phyloP scores from a whole-genome alignment of 73 alveolate genomes.

The Uronychia binucleata region DNA sequence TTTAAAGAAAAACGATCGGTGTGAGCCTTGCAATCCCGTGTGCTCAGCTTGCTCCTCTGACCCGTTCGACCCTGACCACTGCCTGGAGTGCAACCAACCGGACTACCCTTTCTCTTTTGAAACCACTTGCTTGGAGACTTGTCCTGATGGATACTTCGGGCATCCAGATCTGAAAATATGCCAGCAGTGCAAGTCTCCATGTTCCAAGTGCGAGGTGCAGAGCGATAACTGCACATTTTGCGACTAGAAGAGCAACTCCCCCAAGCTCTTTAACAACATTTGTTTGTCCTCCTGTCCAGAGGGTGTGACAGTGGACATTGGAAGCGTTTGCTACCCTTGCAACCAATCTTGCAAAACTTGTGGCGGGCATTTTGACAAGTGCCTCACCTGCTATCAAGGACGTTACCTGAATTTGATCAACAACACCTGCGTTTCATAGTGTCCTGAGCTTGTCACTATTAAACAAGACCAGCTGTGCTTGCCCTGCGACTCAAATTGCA shows the following conservation, averaged over 20 bases:
- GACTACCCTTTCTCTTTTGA: slow-evolving; percentile 14
- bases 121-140: slow-evolving; percentile 26
- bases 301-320: slow-evolving; percentile 17
- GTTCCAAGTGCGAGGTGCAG: slow-evolving; percentile 32
- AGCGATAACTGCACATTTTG: slow-evolving; percentile 53
- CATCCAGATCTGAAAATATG: slow-evolving; percentile 27
- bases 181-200: slow-evolving; percentile 27
- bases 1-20: slow-evolving; percentile 8
- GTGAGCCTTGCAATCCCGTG: slow-evolving; percentile 36
- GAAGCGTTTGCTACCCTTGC: slow-evolving; percentile 30
- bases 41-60: slow-evolving; percentile 40
- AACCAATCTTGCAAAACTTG: not conserved
- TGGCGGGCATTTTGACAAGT: not conserved
- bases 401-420: not conserved
- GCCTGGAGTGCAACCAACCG: slow-evolving; percentile 43
- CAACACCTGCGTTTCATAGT: not conserved
- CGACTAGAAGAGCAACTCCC: slow-evolving; percentile 2
- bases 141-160: slow-evolving; percentile 45
- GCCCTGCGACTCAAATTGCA: slow-evolving; percentile 43
- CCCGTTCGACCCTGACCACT: slow-evolving; percentile 7
- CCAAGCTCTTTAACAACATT: slow-evolving; percentile 8
- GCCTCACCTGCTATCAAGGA: not conserved
- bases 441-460: slow-evolving; percentile 46
- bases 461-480: slow-evolving; percentile 4
- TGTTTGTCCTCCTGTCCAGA: slow-evolving; percentile 40